These are phyloP conservation scores for Zychaea mexicana DNA, from an alignment of 371 early-diverging fungal genomes.

Conservation along the genomic window DNA sequence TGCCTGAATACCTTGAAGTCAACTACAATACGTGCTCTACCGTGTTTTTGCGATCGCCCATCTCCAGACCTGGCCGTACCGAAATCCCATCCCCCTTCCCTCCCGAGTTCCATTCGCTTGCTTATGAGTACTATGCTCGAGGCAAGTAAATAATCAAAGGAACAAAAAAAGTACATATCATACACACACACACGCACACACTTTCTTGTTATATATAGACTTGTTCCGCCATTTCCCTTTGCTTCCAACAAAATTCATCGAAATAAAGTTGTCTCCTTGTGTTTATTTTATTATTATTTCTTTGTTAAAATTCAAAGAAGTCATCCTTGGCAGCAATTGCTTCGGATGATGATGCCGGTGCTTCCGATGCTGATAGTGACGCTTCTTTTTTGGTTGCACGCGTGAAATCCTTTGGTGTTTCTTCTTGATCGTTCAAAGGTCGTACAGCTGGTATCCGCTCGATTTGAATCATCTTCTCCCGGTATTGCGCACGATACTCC, in stretches of 20 bases:
- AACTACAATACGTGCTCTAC: slow-evolving; percentile 91
- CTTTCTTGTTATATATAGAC: not conserved
- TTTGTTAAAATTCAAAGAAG: not conserved
- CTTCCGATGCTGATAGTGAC: too few species aligned
- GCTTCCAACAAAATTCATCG: too few species aligned
- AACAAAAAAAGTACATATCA: not conserved
- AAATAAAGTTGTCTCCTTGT: too few species aligned
- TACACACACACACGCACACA: too few species aligned
- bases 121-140: slow-evolving; percentile 89
- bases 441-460: not conserved
- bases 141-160: slow-evolving; percentile 32
- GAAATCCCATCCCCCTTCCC: slow-evolving; percentile 96
- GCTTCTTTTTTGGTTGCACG: too few species aligned
- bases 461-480: slow-evolving; percentile 26
- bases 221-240: too few species aligned
- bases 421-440: not conserved
- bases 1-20: slow-evolving; percentile 96
- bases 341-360: too few species aligned
- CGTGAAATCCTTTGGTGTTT: not conserved
- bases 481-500: slow-evolving; percentile 34
- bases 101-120: slow-evolving; percentile 87
- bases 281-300: too few species aligned
- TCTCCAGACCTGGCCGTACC: slow-evolving; percentile 81
- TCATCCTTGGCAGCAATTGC: not conserved
- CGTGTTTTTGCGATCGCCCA: slow-evolving; percentile 87